Conservation (phyloP, 192 early-diverging fungal species). For the Kappamyces sp. region DNA sequence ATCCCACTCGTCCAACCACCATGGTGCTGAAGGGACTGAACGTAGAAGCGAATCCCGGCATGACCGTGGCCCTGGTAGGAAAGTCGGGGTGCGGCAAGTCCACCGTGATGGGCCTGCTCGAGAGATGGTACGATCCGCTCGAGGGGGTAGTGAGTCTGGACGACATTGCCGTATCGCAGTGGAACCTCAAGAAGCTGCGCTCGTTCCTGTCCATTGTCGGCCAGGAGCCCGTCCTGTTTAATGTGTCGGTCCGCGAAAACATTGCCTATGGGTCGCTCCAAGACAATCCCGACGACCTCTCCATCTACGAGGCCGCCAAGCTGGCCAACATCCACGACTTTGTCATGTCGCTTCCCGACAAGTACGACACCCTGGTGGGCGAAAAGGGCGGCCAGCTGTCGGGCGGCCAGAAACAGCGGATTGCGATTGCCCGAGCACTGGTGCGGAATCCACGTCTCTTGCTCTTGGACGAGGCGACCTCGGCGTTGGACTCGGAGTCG, state of each 20-base stretch:
- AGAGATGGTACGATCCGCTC: constrained; percentile 75
- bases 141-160: constrained; percentile 60
- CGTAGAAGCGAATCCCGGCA: constrained; percentile 53
- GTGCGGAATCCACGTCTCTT: constrained; percentile 80
- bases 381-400: constrained; percentile 49
- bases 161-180: constrained; percentile 48
- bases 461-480: constrained; percentile 83
- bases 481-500: constrained; percentile 73
- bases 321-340: constrained; percentile 70
- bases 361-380: constrained; percentile 59
- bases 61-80: constrained; percentile 81
- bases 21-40: constrained; percentile 48
- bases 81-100: constrained; percentile 79
- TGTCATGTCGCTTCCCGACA: constrained; percentile 63
- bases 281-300: constrained; percentile 38
- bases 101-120: constrained; percentile 40
- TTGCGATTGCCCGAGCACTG: constrained; percentile 74
- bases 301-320: constrained; percentile 62
- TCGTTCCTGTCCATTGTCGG: constrained; percentile 76
- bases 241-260: constrained; percentile 82
- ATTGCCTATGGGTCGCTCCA: constrained; percentile 55
- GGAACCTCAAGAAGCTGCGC: constrained; percentile 65
- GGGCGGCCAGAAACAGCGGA: constrained; percentile 70
- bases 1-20: constrained; percentile 53
- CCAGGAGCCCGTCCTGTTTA: constrained; percentile 89